Evolutionary conservation across 805 yeast genomes (phyloP), one percentile per base, ranked within the genome.

Genomic region (Starmera dryadoides): DNA sequence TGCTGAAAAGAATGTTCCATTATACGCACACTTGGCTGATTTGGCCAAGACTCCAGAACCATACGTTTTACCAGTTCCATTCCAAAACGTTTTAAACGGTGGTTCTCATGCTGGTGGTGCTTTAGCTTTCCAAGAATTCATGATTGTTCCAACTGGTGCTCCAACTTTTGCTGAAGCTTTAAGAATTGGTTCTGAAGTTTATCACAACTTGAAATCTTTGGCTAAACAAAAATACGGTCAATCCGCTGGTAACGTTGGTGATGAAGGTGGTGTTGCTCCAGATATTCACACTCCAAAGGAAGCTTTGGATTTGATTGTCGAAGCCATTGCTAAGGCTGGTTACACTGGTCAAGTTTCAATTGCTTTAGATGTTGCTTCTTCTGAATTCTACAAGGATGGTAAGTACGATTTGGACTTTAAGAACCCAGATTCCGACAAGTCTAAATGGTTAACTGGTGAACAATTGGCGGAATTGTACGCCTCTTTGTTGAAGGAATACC

Each of bases 231-330:
- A 73, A 68, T 93, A 91, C 83, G 98, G 98, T 66, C 83, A 86
- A 64, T 82, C 95, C 49, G 98, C 98, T 61, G 98, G 96, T 74
- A 91, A 91, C 76, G 98, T 91, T 66, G 98, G 98, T 81, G 98
- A 91, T 72, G 98, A 91, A 79, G 98, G 98, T 84, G 98, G 98
- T 81, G 96, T 91, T 76, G 98, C 98, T 60, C 98, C 98, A 71
- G 86, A 88, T 71, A 81, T 93, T 55, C 77, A 83, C 54, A 79
- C 96, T 58, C 91, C 98, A 64, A 86, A 79, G 70, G 98, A 91
- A 80, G 98, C 98, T 58, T 76, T 91, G 54, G 97, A 93, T 75
- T 81, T 91, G 68, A 87, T 91, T 68, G 76, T 79, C 56, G 82
- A 69, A 53, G 87, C 98, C 63, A 91, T 93, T 66, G 86, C 80